A percentile compares a stretch with the other conserved stretches of the same genome.
Evolutionary conservation across 2,329 filamentous ascomycete genomes (phyloP).

Genomic region (Pochonia chlamydosporia): DNA sequence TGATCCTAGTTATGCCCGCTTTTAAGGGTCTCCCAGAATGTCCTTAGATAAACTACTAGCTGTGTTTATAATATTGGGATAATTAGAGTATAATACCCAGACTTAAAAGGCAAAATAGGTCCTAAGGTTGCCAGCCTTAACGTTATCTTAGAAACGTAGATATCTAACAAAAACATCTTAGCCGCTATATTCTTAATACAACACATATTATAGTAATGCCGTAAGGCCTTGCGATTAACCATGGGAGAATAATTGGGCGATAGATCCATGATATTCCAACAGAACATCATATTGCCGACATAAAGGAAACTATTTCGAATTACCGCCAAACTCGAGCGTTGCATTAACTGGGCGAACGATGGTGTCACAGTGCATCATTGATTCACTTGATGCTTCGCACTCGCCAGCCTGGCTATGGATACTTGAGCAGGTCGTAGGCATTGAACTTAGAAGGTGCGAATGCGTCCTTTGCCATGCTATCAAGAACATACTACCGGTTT

Average conservation of each 20-base stretch:
- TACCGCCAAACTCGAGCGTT: too few species aligned
- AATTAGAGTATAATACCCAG: not conserved
- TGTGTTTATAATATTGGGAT: not conserved
- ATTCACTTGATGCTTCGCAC: too few species aligned
- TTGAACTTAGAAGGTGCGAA: too few species aligned
- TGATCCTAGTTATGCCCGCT: not conserved
- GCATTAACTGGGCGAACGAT: too few species aligned
- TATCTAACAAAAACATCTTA: not conserved
- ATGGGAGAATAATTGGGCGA: not conserved
- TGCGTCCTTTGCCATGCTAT: too few species aligned
- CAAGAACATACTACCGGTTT: too few species aligned
- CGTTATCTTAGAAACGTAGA: not conserved
- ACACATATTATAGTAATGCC: conserved; percentile 17
- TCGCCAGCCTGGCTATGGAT: too few species aligned
- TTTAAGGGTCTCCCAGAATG: not conserved
- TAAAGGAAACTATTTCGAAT: too few species aligned
- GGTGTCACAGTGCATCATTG: too few species aligned
- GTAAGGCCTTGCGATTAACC: conserved; percentile 10
- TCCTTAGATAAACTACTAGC: not conserved
- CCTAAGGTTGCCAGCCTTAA: not conserved
- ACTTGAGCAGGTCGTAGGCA: too few species aligned
- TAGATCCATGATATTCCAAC: not conserved
- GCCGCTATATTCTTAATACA: conserved; percentile 16
- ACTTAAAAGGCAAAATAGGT: not conserved
- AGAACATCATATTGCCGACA: not conserved